These are phyloP conservation scores for Clavispora carvajalis DNA, from an alignment of 805 yeast genomes.

Conservation along the genomic window DNA sequence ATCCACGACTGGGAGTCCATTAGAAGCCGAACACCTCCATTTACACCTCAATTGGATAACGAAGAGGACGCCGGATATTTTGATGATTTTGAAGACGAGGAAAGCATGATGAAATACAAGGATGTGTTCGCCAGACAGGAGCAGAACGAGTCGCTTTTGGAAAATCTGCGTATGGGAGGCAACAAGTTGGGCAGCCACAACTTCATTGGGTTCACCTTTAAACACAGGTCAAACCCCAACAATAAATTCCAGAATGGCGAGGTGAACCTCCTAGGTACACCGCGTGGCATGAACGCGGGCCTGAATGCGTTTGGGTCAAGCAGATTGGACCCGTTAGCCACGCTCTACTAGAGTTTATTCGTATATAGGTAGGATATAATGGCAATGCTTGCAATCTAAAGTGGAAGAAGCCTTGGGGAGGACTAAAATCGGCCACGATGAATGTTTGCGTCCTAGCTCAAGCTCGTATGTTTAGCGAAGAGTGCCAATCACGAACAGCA, in stretches of 20 bases:
- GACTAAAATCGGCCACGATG: too few species aligned
- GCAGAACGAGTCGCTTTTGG: slow-evolving; percentile 76
- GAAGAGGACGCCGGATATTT: slow-evolving; percentile 99
- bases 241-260: slow-evolving; percentile 39
- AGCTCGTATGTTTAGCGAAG: too few species aligned
- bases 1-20: slow-evolving; percentile 65
- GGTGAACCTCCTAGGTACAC: slow-evolving; percentile 29
- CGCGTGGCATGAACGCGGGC: slow-evolving; percentile 4
- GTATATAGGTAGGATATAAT: too few species aligned
- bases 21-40: slow-evolving; percentile 79
- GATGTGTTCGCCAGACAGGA: slow-evolving; percentile 93
- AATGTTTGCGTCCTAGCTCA: too few species aligned
- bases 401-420: too few species aligned
- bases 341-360: slow-evolving; percentile 26
- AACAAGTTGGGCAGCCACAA: slow-evolving; percentile 45
- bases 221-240: slow-evolving; percentile 66
- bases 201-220: slow-evolving; percentile 93
- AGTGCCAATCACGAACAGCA: too few species aligned
- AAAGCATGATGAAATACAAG: slow-evolving; percentile 95
- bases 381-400: too few species aligned
- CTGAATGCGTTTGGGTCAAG: slow-evolving; percentile 13
- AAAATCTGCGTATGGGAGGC: slow-evolving; percentile 42
- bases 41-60: slow-evolving; percentile 92
- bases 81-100: slow-evolving; percentile 94
- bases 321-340: slow-evolving; percentile 39